A percentile compares a stretch with the other conserved stretches of the same genome.
Conservation (phyloP, 2,329 filamentous ascomycete species). For the Coniochaeta ligniaria region DNA sequence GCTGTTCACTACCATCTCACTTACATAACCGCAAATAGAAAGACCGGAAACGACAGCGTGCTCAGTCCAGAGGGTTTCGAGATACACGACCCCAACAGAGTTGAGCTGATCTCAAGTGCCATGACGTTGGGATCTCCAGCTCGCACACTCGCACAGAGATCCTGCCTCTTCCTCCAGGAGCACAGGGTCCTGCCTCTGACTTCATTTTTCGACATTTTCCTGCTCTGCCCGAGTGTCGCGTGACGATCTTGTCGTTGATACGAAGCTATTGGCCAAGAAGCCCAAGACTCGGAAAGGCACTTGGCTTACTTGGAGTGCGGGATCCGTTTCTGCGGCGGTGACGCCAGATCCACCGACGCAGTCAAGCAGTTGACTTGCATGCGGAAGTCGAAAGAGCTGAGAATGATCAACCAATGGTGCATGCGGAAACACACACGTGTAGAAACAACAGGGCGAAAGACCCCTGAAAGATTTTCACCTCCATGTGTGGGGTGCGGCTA, state of each 20-base stretch:
- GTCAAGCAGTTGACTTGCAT: not conserved
- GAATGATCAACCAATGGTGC: not conserved
- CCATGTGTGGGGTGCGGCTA: not conserved
- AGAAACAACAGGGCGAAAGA: not conserved
- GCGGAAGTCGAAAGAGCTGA: not conserved
- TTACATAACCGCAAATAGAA: not conserved
- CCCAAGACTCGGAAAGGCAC: not conserved
- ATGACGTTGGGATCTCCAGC: not conserved
- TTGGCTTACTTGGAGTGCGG: too few species aligned
- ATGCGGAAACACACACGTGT: not conserved
- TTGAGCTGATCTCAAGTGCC: not conserved
- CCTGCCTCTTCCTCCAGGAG: not conserved
- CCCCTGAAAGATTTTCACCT: slow-evolving; percentile 1
- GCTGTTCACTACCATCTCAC: not conserved
- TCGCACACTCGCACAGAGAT: not conserved
- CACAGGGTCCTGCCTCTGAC: not conserved
- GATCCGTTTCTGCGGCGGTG: not conserved
- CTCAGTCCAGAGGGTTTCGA: not conserved
- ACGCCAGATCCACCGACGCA: not conserved
- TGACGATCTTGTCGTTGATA: not conserved
- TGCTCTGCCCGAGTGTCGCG: not conserved
- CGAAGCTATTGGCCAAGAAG: slow-evolving; percentile 1
- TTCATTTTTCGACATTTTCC: not conserved
- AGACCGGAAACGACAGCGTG: not conserved
- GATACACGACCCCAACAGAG: not conserved